These are phyloP conservation scores for Magnaporthales sp. DNA, from an alignment of 2,329 filamentous ascomycete genomes.

Conservation along the genomic window DNA sequence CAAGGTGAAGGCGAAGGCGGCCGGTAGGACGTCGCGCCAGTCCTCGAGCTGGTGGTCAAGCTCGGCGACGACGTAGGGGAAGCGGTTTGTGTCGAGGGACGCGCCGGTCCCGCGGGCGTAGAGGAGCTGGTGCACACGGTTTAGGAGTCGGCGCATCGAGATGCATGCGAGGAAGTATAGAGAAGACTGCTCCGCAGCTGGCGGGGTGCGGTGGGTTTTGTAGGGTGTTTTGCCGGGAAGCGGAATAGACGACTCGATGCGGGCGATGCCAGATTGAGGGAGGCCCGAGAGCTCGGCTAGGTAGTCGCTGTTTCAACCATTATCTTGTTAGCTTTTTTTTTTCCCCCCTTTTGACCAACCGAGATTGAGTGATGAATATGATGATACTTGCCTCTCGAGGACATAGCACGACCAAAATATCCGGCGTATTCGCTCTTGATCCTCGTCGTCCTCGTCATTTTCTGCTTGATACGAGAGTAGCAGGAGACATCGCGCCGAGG, in stretches of 20 bases:
- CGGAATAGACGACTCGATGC: conserved; percentile 40
- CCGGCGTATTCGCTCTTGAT: conserved; percentile 36
- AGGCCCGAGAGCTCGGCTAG: conserved; percentile 42
- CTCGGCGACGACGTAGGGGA: conserved; percentile 38
- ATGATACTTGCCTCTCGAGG: conserved; percentile 32
- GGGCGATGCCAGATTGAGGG: conserved; percentile 39
- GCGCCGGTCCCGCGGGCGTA: conserved; percentile 37
- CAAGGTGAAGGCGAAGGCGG: conserved; percentile 31
- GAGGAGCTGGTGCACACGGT: conserved; percentile 38
- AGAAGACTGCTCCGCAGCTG: conserved; percentile 35
- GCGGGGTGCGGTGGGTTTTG: conserved; percentile 29
- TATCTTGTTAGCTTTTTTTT: neutral
- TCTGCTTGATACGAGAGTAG: conserved; percentile 33
- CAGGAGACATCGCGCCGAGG: conserved; percentile 39
- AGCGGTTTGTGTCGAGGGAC: conserved; percentile 32
- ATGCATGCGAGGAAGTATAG: conserved; percentile 46
- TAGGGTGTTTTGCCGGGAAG: conserved; percentile 27
- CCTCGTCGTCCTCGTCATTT: conserved; percentile 16
- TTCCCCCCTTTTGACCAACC: too few species aligned
- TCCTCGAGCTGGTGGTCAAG: conserved; percentile 39
- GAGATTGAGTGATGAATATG: neutral
- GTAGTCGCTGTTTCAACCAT: conserved; percentile 29
- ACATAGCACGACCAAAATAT: conserved; percentile 50
- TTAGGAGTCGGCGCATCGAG: conserved; percentile 38
- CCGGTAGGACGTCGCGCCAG: conserved; percentile 37